Evolutionary conservation across 2,329 filamentous ascomycete genomes (phyloP).

Genomic region (Clarireedia monteithiana): DNA sequence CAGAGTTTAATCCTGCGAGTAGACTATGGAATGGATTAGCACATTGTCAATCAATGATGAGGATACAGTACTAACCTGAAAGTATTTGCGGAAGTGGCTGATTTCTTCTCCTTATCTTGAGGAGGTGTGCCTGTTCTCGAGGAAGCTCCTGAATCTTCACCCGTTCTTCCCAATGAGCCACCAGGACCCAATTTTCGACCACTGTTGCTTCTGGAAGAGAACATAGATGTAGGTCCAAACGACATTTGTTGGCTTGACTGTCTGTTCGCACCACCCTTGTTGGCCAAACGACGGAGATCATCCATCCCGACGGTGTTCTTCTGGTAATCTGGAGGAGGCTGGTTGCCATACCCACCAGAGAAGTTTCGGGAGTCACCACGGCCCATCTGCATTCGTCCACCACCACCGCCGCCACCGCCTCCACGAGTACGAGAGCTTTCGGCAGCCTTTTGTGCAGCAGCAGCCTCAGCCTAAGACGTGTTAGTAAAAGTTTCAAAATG

Average conservation of each 20-base stretch:
- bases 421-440: constrained; percentile 55
- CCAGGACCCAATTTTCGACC: constrained; percentile 73
- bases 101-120: constrained; percentile 54
- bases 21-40: constrained; percentile 36
- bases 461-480: constrained; percentile 53
- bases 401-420: constrained; percentile 59
- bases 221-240: constrained; percentile 80
- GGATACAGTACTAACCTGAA: constrained; percentile 67
- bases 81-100: constrained; percentile 71
- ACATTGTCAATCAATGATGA: not conserved
- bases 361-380: constrained; percentile 85
- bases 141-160: constrained; percentile 79
- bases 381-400: constrained; percentile 64
- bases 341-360: constrained; percentile 62
- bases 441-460: constrained; percentile 71
- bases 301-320: constrained; percentile 84
- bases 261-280: constrained; percentile 51
- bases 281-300: constrained; percentile 74
- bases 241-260: constrained; percentile 51
- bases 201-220: constrained; percentile 85
- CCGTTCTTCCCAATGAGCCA: constrained; percentile 61
- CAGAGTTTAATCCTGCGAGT: constrained; percentile 40
- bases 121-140: constrained; percentile 88
- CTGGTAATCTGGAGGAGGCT: constrained; percentile 60
- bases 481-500: constrained; percentile 18